A percentile compares a stretch with the other conserved stretches of the same genome.
Evolutionary conservation across 2,329 filamentous ascomycete genomes (phyloP).

Genomic region (Corinectria fuckeliana): DNA sequence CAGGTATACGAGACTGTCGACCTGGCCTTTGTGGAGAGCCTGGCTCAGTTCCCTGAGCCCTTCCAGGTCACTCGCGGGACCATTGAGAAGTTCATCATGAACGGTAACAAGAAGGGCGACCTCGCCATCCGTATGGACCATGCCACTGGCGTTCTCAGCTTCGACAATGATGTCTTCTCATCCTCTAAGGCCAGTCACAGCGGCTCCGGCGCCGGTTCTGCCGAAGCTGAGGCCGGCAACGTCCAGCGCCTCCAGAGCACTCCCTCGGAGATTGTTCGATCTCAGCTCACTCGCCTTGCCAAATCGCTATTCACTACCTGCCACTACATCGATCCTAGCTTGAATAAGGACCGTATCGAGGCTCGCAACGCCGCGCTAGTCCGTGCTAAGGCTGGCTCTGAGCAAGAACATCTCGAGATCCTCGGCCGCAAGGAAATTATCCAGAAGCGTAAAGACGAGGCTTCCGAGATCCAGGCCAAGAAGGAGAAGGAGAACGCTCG

Average conservation of each 20-base stretch:
- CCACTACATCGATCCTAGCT: conserved; percentile 91
- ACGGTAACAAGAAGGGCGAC: conserved; percentile 99
- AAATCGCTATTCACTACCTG: conserved; percentile 92
- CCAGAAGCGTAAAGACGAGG: conserved; percentile 95
- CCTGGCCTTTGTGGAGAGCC: conserved; percentile 87
- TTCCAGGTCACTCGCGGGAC: conserved; percentile 90
- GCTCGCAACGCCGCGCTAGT: conserved; percentile 81
- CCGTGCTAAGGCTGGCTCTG: conserved; percentile 85
- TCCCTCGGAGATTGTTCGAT: conserved; percentile 95
- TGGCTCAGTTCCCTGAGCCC: conserved; percentile 94
- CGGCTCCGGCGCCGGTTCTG: conserved; percentile 83
- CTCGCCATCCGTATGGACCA: conserved; percentile 96
- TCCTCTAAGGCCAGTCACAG: conserved; percentile 91
- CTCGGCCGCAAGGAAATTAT: conserved; percentile 89
- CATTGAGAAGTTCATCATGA: conserved; percentile 99
- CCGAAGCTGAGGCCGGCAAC: conserved; percentile 81
- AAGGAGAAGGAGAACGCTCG: conserved; percentile 93
- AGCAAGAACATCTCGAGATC: conserved; percentile 86
- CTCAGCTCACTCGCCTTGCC: conserved; percentile 89
- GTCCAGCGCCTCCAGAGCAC: conserved; percentile 97
- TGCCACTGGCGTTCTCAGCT: conserved; percentile 91
- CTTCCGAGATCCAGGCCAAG: conserved; percentile 84
- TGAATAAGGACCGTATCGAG: conserved; percentile 81
- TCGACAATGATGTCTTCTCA: conserved; percentile 98
- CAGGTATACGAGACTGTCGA: conserved; percentile 99